Conservation (phyloP, 306 rosid genomes). For the Dalbergia oliveri region DNA sequence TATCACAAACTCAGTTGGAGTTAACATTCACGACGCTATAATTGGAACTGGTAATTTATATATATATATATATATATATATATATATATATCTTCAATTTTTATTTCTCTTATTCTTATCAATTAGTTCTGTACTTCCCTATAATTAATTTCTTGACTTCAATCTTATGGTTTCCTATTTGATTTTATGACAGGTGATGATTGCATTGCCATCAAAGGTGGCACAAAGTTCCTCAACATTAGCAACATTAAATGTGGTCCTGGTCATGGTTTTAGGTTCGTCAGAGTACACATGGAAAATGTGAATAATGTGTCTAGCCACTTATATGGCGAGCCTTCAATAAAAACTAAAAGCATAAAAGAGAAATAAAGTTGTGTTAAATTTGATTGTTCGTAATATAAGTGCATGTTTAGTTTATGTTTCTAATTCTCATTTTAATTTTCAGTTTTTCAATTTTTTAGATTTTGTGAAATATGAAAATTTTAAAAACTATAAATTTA, state of each 20-base stretch:
- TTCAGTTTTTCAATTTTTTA: no score
- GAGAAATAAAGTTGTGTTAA: background rate
- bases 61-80: no score
- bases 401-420: no score
- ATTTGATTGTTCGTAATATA: background rate
- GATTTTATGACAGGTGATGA: conserved; percentile 57
- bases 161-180: background rate
- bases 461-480: no score
- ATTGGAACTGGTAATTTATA: conserved; percentile 38
- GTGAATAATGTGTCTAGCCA: background rate
- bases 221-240: conserved; percentile 29
- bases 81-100: no score
- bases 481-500: no score
- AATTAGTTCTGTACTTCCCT: background rate
- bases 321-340: background rate
- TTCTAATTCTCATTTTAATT: no score
- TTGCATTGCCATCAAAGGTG: conserved; percentile 57
- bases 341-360: background rate
- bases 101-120: background rate
- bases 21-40: conserved; percentile 10
- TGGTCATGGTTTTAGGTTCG: conserved; percentile 68
- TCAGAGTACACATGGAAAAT: background rate
- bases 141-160: background rate
- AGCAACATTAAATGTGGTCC: conserved; percentile 56
- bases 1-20: conserved; percentile 1